Conservation (phyloP, 2,329 filamentous ascomycete genomes). For the Epichloe festucae region DNA sequence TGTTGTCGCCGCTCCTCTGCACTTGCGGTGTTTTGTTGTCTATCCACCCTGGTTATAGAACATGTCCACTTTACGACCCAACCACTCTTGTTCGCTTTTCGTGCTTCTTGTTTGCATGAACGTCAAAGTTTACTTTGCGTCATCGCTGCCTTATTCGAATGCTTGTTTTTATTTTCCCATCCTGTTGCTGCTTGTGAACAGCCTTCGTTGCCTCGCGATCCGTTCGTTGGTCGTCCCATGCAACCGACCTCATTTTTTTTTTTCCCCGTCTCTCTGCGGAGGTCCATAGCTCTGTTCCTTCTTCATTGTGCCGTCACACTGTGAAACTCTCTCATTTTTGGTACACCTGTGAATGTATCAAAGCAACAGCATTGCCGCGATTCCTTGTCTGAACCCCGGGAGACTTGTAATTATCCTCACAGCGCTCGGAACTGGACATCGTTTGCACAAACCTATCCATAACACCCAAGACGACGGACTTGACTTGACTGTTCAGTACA, state of each 20-base stretch:
- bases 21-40: conserved; percentile 5
- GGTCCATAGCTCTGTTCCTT: neutral
- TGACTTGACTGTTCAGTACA: neutral
- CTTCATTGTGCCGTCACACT: neutral
- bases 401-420: conserved; percentile 1
- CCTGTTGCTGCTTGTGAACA: neutral
- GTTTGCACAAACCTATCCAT: neutral
- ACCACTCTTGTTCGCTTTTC: neutral
- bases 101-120: neutral
- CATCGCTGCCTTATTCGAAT: neutral
- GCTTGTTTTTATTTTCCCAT: neutral
- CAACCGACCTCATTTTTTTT: neutral
- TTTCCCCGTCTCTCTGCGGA: neutral
- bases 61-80: neutral
- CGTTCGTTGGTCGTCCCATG: neutral
- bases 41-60: conserved; percentile 1
- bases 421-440: neutral
- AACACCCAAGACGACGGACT: neutral
- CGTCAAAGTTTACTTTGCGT: neutral
- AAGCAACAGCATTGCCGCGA: neutral
- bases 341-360: conserved; percentile 1
- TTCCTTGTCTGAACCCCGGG: neutral
- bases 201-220: neutral
- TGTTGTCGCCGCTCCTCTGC: conserved; percentile 3
- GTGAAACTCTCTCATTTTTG: neutral